These are phyloP conservation scores for Hirsutella thompsonii DNA, from an alignment of 2,329 filamentous ascomycete genomes.

Conservation along the genomic window DNA sequence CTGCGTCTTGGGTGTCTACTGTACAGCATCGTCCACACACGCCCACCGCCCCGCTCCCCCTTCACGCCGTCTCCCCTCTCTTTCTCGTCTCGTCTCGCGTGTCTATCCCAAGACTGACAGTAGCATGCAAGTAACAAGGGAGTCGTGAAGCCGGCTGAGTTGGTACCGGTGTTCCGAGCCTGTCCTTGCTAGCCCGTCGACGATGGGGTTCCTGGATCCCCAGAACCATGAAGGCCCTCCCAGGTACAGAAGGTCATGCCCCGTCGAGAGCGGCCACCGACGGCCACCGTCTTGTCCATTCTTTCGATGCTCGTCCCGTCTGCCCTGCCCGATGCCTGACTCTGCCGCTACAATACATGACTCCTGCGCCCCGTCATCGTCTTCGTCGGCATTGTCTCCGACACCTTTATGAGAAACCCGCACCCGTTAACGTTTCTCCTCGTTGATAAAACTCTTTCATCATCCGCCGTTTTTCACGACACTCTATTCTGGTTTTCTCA, in stretches of 20 bases:
- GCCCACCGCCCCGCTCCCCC: not conserved
- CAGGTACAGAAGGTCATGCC: not conserved
- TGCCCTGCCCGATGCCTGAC: conserved; percentile 1
- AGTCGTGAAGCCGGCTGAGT: conserved; percentile 4
- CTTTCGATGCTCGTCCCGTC: not conserved
- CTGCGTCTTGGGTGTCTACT: no score
- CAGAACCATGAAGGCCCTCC: conserved; percentile 1
- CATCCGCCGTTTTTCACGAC: not conserved
- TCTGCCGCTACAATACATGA: not conserved
- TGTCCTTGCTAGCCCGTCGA: conserved; percentile 11
- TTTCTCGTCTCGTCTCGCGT: not conserved
- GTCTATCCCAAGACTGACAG: not conserved
- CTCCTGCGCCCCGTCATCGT: conserved; percentile 1
- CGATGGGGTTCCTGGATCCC: conserved; percentile 1
- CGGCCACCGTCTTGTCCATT: not conserved
- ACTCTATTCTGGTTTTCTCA: not conserved
- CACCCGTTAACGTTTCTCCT: not conserved
- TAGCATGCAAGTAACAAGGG: not conserved
- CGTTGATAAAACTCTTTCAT: not conserved
- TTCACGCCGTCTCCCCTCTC: not conserved
- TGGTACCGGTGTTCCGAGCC: conserved; percentile 7
- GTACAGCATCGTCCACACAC: no score
- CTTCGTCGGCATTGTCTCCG: not conserved
- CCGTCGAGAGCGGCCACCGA: not conserved
- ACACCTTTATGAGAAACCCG: conserved; percentile 1